Evolutionary conservation across 257 asterid species (phyloP), one percentile per base, ranked within the genome.

Genomic region (Datura wrightii): DNA sequence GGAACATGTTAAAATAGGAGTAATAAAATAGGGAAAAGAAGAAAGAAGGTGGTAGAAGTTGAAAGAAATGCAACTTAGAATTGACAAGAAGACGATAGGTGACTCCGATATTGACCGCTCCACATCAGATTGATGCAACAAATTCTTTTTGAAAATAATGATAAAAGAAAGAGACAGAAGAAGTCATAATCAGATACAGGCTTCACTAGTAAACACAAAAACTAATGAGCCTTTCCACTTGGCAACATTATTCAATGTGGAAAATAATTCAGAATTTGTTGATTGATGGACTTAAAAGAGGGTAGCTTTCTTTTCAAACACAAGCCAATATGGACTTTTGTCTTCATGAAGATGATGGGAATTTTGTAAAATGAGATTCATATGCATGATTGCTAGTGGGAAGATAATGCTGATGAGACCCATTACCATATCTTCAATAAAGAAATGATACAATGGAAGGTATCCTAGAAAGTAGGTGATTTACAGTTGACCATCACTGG

Each of bases 381-480:
- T 87, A 79, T 82, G 88, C 91, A 90, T 91, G 86, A 89, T 85
- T 86, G 87, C 80, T 83, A 19, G 76, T 39, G 65, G 87, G 70
- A 48, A 65, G 81, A 84, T 69, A 65, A 74, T 88, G 79, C 62
- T 67, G 92, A 88, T 46, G 87, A 84, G 89, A 88, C 89, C 82
- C 86, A 83, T 84, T 80, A 89, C 85, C 85, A 84, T 79, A 82
- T 58, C 79, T 65, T 82, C 83, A 87, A 84, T 85, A 85, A 87
- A 69, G 83, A 81, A 86, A 85, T 83, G 31, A 67, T 60, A 31
- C 46, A 63, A 78, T 44, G 52, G 59, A 79, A 88, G 69, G 79
- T 58, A 85, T 84, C 70, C 82, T 79, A 86, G 63, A 80, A 54
- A 82, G 62, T 46, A 78, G 82, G 84, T 84, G 41, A 82, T 82